These are phyloP conservation scores for Teratosphaeria epicoccoides DNA, from an alignment of 2,329 filamentous ascomycete species.

Conservation along the genomic window DNA sequence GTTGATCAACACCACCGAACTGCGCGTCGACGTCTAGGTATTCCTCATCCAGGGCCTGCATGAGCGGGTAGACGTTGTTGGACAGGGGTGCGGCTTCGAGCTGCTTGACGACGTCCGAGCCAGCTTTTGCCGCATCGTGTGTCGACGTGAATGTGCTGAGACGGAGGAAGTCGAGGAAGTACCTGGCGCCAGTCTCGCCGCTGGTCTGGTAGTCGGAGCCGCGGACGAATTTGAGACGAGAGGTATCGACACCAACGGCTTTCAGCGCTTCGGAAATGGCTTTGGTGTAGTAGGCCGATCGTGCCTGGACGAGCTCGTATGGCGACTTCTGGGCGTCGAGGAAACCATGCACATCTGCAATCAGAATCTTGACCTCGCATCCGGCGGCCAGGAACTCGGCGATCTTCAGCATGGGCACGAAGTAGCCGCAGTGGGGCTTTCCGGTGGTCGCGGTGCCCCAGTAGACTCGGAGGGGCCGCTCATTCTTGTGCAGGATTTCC, in stretches of 20 bases:
- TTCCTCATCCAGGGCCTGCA: conserved; percentile 87
- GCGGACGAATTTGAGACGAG: conserved; percentile 71
- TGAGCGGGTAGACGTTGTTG: conserved; percentile 70
- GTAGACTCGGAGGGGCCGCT: conserved; percentile 67
- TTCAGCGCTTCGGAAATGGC: conserved; percentile 65
- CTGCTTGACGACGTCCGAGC: conserved; percentile 92
- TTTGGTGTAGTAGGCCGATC: conserved; percentile 73
- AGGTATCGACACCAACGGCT: conserved; percentile 66
- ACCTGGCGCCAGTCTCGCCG: conserved; percentile 60
- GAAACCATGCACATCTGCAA: conserved; percentile 52
- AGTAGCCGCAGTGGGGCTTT: conserved; percentile 82
- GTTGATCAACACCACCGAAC: conserved; percentile 74
- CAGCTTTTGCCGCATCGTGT: conserved; percentile 79
- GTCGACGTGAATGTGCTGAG: conserved; percentile 60
- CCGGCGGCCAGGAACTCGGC: conserved; percentile 77
- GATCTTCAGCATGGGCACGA: conserved; percentile 73
- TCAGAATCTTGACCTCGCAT: conserved; percentile 49
- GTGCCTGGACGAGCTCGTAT: conserved; percentile 71
- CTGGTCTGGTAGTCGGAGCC: conserved; percentile 47
- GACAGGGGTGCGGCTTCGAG: conserved; percentile 62
- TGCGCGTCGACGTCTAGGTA: conserved; percentile 81
- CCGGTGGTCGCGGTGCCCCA: conserved; percentile 83
- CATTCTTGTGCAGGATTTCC: conserved; percentile 56
- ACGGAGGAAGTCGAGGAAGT: conserved; percentile 82
- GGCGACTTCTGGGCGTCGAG: conserved; percentile 53